phyloP scores from a whole-genome alignment of 192 early-diverging fungal species.

The Piromyces finnis region DNA sequence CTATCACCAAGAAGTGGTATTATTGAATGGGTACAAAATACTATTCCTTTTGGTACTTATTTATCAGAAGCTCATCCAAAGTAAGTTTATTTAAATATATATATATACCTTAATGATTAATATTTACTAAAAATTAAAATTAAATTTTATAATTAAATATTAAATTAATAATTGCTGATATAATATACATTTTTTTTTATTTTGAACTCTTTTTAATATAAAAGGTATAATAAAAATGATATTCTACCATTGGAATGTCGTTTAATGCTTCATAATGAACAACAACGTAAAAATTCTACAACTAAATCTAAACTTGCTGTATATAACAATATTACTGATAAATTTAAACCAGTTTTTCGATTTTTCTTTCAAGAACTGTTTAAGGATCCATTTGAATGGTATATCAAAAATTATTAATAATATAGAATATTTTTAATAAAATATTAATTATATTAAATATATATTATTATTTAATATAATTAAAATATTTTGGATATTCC shows the following conservation, averaged over 20 bases:
- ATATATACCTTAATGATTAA: too few relatives aligned
- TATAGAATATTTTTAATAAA: too few relatives aligned
- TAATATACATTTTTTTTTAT: too few relatives aligned
- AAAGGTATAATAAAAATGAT: slow-evolving; percentile 21
- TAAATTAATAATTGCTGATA: too few relatives aligned
- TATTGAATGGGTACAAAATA: slow-evolving; percentile 36
- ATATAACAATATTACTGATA: slow-evolving; percentile 20
- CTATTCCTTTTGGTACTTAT: slow-evolving; percentile 20
- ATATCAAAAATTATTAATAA: too few relatives aligned
- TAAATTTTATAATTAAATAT: too few relatives aligned
- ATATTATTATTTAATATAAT: too few relatives aligned
- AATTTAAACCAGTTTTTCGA: slow-evolving; percentile 39
- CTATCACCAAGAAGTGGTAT: slow-evolving; percentile 26
- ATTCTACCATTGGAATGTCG: slow-evolving; percentile 14
- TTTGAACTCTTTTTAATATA: too few relatives aligned
- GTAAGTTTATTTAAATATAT: slow-evolving; percentile 1
- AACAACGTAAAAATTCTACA: slow-evolving; percentile 12
- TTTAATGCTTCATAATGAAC: slow-evolving; percentile 14
- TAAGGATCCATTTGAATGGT: slow-evolving; percentile 48
- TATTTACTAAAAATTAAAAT: too few relatives aligned
- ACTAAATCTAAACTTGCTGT: slow-evolving; percentile 32
- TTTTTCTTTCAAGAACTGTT: slow-evolving; percentile 69
- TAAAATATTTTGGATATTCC: too few relatives aligned
- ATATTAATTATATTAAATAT: too few relatives aligned
- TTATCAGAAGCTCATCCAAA: slow-evolving; percentile 14